These are phyloP conservation scores for Suillus spraguei DNA, from an alignment of 768 basidiomycete genomes.

Conservation along the genomic window DNA sequence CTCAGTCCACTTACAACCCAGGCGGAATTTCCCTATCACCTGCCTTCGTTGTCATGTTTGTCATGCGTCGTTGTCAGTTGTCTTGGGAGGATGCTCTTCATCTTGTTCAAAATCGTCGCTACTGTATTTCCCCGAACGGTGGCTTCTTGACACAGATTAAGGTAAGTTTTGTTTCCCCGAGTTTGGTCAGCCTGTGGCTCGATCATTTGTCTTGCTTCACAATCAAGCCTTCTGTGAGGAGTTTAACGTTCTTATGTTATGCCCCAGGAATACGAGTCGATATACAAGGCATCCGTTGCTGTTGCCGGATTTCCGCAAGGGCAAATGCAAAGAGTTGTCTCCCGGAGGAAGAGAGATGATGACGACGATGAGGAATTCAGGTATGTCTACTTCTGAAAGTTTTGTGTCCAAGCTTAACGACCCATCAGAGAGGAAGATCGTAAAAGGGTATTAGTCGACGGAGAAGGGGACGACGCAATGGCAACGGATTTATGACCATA, in stretches of 20 bases:
- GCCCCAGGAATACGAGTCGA: slow-evolving; percentile 89
- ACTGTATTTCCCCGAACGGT: slow-evolving; percentile 91
- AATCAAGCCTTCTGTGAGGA: neutral
- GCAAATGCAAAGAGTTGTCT: slow-evolving; percentile 42
- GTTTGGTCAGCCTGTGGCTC: neutral
- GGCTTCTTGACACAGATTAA: slow-evolving; percentile 94
- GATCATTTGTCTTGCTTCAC: neutral
- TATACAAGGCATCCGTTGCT: slow-evolving; percentile 78
- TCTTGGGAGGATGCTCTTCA: slow-evolving; percentile 90
- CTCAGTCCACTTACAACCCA: slow-evolving; percentile 28
- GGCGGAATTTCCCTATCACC: slow-evolving; percentile 89
- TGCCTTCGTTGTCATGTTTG: slow-evolving; percentile 91
- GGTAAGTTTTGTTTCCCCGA: slow-evolving; percentile 40
- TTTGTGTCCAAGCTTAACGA: neutral
- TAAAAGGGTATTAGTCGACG: slow-evolving; percentile 42
- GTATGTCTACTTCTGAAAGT: slow-evolving; percentile 21
- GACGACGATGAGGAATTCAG: slow-evolving; percentile 63
- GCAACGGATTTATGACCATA: slow-evolving; percentile 28
- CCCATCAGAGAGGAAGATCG: slow-evolving; percentile 42
- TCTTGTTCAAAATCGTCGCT: slow-evolving; percentile 86
- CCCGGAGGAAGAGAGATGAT: slow-evolving; percentile 70
- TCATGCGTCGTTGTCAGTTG: slow-evolving; percentile 81
- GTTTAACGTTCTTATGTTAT: slow-evolving; percentile 9
- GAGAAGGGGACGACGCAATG: slow-evolving; percentile 36
- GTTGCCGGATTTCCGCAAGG: slow-evolving; percentile 58